A percentile compares a stretch with the other conserved stretches of the same genome.
Conservation (phyloP, 805 yeast genomes). For the Isabelozyma rhagii region DNA sequence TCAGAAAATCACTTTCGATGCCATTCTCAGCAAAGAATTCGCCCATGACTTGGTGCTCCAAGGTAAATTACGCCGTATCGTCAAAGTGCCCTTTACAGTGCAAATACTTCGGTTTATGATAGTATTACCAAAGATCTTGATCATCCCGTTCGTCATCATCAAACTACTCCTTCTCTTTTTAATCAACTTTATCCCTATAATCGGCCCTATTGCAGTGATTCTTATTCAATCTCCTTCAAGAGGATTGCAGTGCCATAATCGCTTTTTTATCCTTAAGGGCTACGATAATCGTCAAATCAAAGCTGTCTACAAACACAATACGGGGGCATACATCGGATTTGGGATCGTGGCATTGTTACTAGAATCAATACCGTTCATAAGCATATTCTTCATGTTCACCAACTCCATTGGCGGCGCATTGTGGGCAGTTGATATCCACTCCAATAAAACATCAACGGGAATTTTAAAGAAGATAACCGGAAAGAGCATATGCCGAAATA, state of each 20-base stretch:
- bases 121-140: conserved; percentile 30
- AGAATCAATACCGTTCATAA: conserved; percentile 53
- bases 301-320: conserved; percentile 29
- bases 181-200: conserved; percentile 50
- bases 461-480: background rate
- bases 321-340: conserved; percentile 46
- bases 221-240: conserved; percentile 52
- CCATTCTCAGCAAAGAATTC: conserved; percentile 44
- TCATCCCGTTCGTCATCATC: conserved; percentile 40
- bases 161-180: conserved; percentile 33
- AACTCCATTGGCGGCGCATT: conserved; percentile 62
- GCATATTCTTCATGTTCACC: conserved; percentile 54
- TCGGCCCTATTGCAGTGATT: conserved; percentile 56
- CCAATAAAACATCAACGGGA: background rate
- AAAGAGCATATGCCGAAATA: too few species aligned
- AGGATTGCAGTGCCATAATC: conserved; percentile 49
- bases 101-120: conserved; percentile 26
- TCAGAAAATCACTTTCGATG: conserved; percentile 45
- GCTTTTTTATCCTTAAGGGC: conserved; percentile 59
- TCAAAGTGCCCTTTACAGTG: conserved; percentile 26
- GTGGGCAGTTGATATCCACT: conserved; percentile 49
- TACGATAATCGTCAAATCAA: conserved; percentile 40
- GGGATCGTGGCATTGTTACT: conserved; percentile 51
- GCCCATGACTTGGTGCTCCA: conserved; percentile 41
- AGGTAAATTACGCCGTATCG: conserved; percentile 31